These are phyloP conservation scores for Coffea eugenioides DNA, from an alignment of 257 asterid species.

Conservation along the genomic window DNA sequence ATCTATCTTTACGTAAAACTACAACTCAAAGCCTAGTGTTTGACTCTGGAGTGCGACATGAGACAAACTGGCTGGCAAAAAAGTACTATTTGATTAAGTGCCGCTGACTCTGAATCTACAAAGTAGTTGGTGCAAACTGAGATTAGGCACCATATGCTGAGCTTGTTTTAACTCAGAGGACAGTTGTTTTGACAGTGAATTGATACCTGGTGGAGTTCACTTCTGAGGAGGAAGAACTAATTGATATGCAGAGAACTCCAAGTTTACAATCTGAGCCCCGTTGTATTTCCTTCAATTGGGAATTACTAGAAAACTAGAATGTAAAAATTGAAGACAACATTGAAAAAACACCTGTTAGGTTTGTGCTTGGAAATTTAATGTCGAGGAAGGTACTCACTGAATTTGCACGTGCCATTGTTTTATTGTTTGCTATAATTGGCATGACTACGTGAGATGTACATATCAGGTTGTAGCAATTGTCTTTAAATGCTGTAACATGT, in stretches of 20 bases:
- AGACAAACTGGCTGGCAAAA: too few relatives aligned
- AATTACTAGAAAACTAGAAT: neutral
- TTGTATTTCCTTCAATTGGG: too few relatives aligned
- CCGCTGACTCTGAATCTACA: too few relatives aligned
- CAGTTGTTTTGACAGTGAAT: neutral
- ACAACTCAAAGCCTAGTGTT: too few relatives aligned
- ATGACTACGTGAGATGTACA: conserved; percentile 12
- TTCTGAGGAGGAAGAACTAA: neutral
- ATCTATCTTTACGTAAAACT: too few relatives aligned
- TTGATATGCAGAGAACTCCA: too few relatives aligned
- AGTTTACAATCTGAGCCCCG: too few relatives aligned
- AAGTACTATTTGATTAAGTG: too few relatives aligned
- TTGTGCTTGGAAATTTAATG: neutral
- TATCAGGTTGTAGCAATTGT: neutral
- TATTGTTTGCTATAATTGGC: neutral
- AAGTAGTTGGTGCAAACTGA: neutral
- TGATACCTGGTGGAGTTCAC: neutral
- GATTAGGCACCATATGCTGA: neutral
- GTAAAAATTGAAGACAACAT: neutral
- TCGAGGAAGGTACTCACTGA: neutral
- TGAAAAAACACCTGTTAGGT: neutral
- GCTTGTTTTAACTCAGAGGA: neutral
- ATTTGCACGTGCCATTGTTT: neutral
- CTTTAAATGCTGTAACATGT: neutral
- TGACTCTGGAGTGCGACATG: too few relatives aligned